Conservation (phyloP, 2,329 filamentous ascomycete genomes). For the Xylogone sp. region DNA sequence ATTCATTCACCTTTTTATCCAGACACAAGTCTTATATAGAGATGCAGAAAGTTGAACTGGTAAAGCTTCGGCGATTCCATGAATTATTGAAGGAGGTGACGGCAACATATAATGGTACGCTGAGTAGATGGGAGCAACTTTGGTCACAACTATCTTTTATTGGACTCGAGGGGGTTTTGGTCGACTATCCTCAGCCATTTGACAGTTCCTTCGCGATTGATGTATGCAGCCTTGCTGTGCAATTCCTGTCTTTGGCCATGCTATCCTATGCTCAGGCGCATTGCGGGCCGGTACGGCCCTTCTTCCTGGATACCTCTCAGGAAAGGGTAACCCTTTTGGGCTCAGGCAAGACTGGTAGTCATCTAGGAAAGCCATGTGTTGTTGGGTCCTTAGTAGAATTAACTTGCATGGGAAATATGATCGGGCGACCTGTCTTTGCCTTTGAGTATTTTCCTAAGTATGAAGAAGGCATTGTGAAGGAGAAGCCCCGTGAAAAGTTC, state of each 20-base stretch:
- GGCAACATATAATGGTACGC: neutral
- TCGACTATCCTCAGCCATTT: neutral
- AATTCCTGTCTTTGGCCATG: conserved; percentile 8
- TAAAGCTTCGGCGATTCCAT: neutral
- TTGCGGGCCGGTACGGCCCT: conserved; percentile 7
- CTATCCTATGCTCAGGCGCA: conserved; percentile 12
- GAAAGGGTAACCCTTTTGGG: conserved; percentile 3
- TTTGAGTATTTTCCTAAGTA: neutral
- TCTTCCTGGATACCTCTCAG: conserved; percentile 10
- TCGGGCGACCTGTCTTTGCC: conserved; percentile 6
- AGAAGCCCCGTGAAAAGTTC: neutral
- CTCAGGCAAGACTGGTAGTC: neutral
- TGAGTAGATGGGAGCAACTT: neutral
- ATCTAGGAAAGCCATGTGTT: neutral
- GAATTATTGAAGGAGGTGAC: neutral
- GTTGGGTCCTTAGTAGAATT: conserved; percentile 1
- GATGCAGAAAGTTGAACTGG: neutral
- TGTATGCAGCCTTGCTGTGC: conserved; percentile 7
- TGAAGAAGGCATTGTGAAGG: neutral
- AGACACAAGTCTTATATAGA: neutral
- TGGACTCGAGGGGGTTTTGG: neutral
- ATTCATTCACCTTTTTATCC: neutral
- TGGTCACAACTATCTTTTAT: neutral
- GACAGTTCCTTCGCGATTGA: neutral
- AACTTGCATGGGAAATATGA: conserved; percentile 14